Base-by-base conservation (phyloP, 2,329 filamentous ascomycete genomes). In the Monilinia fructigena region DNA sequence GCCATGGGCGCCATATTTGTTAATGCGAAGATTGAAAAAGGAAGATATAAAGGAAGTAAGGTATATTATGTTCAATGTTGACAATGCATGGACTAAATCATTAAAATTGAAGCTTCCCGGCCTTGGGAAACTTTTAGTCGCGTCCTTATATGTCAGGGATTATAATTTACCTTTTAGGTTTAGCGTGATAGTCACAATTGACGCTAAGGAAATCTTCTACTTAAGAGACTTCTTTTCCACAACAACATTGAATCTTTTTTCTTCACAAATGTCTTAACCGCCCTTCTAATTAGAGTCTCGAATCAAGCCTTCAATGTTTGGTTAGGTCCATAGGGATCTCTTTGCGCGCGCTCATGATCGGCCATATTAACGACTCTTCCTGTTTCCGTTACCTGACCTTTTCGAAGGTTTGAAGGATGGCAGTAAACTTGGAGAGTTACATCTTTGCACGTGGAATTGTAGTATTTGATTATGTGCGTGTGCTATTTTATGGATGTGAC, bases 221-320 rank as follows among this genome's bases (percentile, higher is more conserved):
- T 56, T 66, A 65, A 66, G 28, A 61, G 55, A 69, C 26, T 58
- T 66, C 65, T 26, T 65, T 28, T n/a, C 11, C 35, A 26, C 52
- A 48, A 26, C 52, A 48, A 58, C 6, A 58, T 56, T 20, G 1
- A 20, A 64, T 26, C 54, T 66, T 68, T 68, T 70, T 69, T 59
- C 26, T 52, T 59, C 67, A 65, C 84, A 83, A 94, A 91, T 92
- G 88, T 92, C 87, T 64, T 64, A 58, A 86, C 83, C 77, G 88
- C 89, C 92, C 89, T 90, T 89, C 87, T 91, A 91, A 91, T 94
- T 98, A 98, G 95, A 99, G 95, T 99, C 95, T 96, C 94, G 93
- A 90, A 90, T 88, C 87, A 91, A 87, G 90, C 87, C 79, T 77
- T 93, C 91, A 92, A 85, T 98, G 86, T 90, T 92, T 93, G 88